Base-by-base conservation (phyloP, 495 filamentous ascomycete species). In the Lasiosphaeria hispida region DNA sequence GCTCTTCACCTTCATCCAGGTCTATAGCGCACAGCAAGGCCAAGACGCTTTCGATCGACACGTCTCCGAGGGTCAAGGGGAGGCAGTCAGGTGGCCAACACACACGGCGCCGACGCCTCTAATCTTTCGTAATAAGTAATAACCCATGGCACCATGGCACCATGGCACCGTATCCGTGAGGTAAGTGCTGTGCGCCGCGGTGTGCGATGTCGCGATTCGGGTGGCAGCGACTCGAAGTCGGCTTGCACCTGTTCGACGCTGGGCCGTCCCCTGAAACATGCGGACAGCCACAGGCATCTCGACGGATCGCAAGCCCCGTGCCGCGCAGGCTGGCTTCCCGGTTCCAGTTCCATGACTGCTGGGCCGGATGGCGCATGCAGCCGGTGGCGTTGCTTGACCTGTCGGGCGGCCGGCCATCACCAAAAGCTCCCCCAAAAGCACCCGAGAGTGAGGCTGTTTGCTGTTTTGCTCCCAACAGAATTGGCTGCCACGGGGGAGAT, bases 61-160 rank as follows among this genome's bases (percentile, higher is more conserved):
- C 49, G 30, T 19, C 15, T 36, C 40, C 34, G 49, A 52, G 14
- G 15, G 49, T 40, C 49, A 14, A 52, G 33, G 35, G 49, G 49
- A 52, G 19, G 33, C 49, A 52, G 49, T 52, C 49, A 52, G 49
- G 49, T 52, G 49, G 49, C 49, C 49, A 23, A 49, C 47, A 47
- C 47, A 49, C 47, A 14, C 36, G 4, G 35, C 49, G 23, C 23
- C 23, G 23, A 37, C 11, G 35, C 49, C 49, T 34, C 39, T 34
- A 10, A 37, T 38, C 14, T 52, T 19, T 36, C 35, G 49, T 36
- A 52, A 38, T 52, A 52, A 34, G 6, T 39, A 13, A 3, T 19
- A 30, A 5, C 23, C 23, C 23, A 30, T 30, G 23, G 23, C 23
- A 30, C 23, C 23, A 30, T 30, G 5, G 5, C 23, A 30, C 23